Evolutionary conservation across 805 yeast genomes (phyloP), one percentile per base, ranked within the genome.

Genomic region (baker's yeast (Saccharomyces cerevisiae)): DNA sequence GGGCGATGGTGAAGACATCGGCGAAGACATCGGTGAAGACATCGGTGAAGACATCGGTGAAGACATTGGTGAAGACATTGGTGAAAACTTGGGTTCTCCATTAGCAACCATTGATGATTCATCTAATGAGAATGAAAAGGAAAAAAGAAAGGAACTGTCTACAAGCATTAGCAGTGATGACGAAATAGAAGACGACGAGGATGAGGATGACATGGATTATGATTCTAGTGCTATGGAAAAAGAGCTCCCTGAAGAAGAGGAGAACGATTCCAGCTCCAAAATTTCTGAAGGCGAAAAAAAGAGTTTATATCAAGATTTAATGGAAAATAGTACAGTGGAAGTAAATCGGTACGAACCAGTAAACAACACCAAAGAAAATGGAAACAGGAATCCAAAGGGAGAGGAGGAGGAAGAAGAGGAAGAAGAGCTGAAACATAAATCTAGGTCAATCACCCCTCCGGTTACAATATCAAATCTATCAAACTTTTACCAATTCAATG

Each of bases 401-500:
- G 69, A 63, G n/a, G 61, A 55, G 13, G 56, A 59, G 3, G 66
- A 69, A 2, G 74, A 63, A 32, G 67, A 61, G 1, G 70, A 66
- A 46, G 68, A 66, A 5, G 71, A 68, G 11, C 61, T 65, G 31
- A 69, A 70, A 52, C 68, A 64, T 56, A 65, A 64, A 54, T 8
- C 43, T 10, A 64, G 65, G 9, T 47, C 32, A 27, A 6, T 46
- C 32, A 11, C 48, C 52, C 51, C 59, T 10, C 53, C 60, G 30
- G 28, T 53, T 41, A 49, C 29, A 36, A n/a, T 21, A 46, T 80
- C 79, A 79, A 70, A 92, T 86, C 17, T 83, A 11, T 59, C 68
- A 2, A 73, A 76, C 48, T 86, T 83, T 61, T 84, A 79, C 66
- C 79, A 74, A 54, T 68, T 85, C 31, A 81, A 82, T 65, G 94